Evolutionary conservation across 2,329 filamentous ascomycete genomes (phyloP), one percentile per base, ranked within the genome.

Genomic region (Byssothecium circinans): DNA sequence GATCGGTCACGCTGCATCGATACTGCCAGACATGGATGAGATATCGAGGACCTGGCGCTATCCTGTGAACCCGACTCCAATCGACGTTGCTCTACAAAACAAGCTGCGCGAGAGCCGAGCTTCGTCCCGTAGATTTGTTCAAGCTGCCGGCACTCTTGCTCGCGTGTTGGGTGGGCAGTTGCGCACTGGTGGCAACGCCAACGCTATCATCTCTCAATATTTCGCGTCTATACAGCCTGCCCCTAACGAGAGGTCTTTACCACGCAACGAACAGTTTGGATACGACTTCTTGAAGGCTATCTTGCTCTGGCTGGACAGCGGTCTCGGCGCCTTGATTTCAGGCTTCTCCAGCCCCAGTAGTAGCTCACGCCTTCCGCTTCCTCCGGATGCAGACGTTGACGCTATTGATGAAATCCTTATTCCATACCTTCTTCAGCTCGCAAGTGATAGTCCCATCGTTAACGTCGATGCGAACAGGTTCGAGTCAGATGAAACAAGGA

Each of bases 211-310:
- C 8, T 59, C 75, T 19, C 63, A 71, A n/a, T 61, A 71, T 37
- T 82, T 82, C 54, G 62, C 72, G n/a, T 69, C 73, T 17, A 77
- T 83, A 20, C 67, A 66, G 34, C 75, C 75, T 15, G 75, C 78
- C 1, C 68, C 70, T 3, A 60, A 61, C 12, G 70, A 74, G 35
- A 55, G 67, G 8, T 55, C 60, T 6, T 35, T 70, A 8, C 59
- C 65, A 14, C 60, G 49, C 7, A 69, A 74, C 17, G 75, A 81
- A 36, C 77, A 78, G 12, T 86, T 86, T 60, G 75, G 75, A n/a
- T 85, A 84, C 56, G 83, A 86, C 54, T 86, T 86, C 55, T 57
- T 86, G 20, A 84, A 82, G 61, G 81, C 83, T 1, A 83, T 86
- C 35, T 60, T 84, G 2, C 71, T 85, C 1, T 86, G 82, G 81